phyloP scores from a whole-genome alignment of 805 yeast species.

The Candida caryicola region DNA sequence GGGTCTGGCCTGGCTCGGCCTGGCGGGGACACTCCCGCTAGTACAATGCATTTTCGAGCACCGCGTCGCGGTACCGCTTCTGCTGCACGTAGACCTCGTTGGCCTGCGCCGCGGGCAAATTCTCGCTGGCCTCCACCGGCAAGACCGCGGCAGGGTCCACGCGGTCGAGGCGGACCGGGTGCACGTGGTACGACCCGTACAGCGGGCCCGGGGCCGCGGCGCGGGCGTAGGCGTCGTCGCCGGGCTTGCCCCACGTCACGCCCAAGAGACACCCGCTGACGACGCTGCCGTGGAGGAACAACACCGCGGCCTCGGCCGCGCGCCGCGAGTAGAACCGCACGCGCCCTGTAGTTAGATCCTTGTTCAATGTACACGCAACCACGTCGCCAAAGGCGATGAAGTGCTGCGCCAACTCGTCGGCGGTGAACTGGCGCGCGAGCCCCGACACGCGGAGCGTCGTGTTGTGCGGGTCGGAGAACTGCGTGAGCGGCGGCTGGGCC shows the following conservation, averaged over 20 bases:
- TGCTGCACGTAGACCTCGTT: conserved; percentile 17
- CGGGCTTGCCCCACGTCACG: conserved; percentile 32
- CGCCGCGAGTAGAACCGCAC: conserved; percentile 28
- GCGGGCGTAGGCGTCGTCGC: conserved; percentile 7
- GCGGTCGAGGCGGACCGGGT: background rate
- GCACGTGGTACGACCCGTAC: background rate
- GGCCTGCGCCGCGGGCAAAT: conserved; percentile 14
- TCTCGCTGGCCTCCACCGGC: conserved; percentile 14
- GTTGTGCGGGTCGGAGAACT: conserved; percentile 76
- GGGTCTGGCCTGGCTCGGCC: too few species aligned
- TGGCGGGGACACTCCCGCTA: too few species aligned
- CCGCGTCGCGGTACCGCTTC: conserved; percentile 7
- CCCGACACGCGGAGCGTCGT: conserved; percentile 75
- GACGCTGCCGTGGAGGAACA: conserved; percentile 27
- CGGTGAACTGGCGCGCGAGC: conserved; percentile 54
- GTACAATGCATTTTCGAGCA: conserved; percentile 5
- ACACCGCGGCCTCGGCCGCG: conserved; percentile 38
- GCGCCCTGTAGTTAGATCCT: conserved; percentile 20
- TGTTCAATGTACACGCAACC: conserved; percentile 20
- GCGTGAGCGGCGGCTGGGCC: conserved; percentile 54
- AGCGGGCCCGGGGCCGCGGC: conserved; percentile 2
- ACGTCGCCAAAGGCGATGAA: conserved; percentile 65
- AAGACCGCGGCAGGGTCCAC: background rate
- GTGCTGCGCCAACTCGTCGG: conserved; percentile 56
- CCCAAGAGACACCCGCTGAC: conserved; percentile 28